Conservation (phyloP, 805 yeast species). For the Diddensiella santjacobensis region DNA sequence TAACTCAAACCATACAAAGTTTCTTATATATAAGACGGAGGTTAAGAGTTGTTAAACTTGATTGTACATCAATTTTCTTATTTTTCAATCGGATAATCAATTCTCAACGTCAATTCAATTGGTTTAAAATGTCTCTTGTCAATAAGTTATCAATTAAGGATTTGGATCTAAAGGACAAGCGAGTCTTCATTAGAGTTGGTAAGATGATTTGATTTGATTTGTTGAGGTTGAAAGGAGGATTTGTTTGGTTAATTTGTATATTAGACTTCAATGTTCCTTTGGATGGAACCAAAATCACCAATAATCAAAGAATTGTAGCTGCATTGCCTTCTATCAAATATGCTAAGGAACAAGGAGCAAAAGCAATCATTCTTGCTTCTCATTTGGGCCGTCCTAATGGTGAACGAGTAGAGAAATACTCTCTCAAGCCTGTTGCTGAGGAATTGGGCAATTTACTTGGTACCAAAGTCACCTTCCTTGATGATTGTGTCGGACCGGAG, state of each 20-base stretch:
- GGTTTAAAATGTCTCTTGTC: constrained; percentile 74
- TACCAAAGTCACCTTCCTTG: constrained; percentile 72
- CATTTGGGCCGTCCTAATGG: constrained; percentile 99
- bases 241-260: not conserved
- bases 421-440: constrained; percentile 87
- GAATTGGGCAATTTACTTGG: constrained; percentile 80
- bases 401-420: constrained; percentile 77
- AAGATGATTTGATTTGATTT: constrained; percentile 19
- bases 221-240: not conserved
- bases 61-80: too few species aligned
- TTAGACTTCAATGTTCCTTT: constrained; percentile 49
- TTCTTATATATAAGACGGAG: too few species aligned
- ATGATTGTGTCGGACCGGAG: constrained; percentile 89
- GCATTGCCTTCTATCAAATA: constrained; percentile 98
- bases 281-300: constrained; percentile 95
- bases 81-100: not conserved
- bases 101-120: not conserved
- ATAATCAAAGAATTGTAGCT: constrained; percentile 99
- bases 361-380: constrained; percentile 87
- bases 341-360: constrained; percentile 87
- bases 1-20: too few species aligned
- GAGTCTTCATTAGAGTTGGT: constrained; percentile 98
- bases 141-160: constrained; percentile 92
- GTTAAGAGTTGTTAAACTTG: too few species aligned
- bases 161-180: constrained; percentile 78